Percentiles rank a stretch among this genome's conserved stretches.
Conservation (phyloP, 2,329 filamentous ascomycete species). For the Exophiala oligosperma region DNA sequence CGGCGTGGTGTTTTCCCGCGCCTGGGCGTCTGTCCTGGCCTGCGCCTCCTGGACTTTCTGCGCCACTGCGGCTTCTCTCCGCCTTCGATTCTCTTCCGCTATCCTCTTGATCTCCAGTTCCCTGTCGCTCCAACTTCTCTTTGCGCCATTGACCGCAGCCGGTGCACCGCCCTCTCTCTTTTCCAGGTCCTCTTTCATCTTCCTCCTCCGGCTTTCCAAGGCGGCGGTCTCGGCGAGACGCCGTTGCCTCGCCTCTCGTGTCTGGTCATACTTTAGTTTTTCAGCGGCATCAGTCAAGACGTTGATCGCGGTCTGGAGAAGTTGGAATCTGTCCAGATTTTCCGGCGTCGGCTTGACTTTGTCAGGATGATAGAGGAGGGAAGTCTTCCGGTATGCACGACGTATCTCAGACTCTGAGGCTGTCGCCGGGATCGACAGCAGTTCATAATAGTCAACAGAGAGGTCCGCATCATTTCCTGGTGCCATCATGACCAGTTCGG, state of each 20-base stretch:
- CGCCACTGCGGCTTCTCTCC: slow-evolving; percentile 46
- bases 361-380: slow-evolving; percentile 91
- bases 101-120: slow-evolving; percentile 55
- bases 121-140: slow-evolving; percentile 55
- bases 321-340: slow-evolving; percentile 80
- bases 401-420: slow-evolving; percentile 73
- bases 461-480: slow-evolving; percentile 58
- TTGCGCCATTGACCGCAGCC: slow-evolving; percentile 51
- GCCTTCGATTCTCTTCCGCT: slow-evolving; percentile 54
- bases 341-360: slow-evolving; percentile 70
- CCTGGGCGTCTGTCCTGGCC: slow-evolving; percentile 34
- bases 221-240: slow-evolving; percentile 70
- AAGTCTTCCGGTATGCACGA: slow-evolving; percentile 79
- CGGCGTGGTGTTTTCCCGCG: slow-evolving; percentile 13
- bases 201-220: slow-evolving; percentile 70
- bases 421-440: slow-evolving; percentile 64
- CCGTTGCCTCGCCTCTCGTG: slow-evolving; percentile 68
- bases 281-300: slow-evolving; percentile 71
- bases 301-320: slow-evolving; percentile 82
- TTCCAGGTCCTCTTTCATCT: slow-evolving; percentile 86
- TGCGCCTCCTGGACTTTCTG: slow-evolving; percentile 45
- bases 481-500: slow-evolving; percentile 37
- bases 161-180: slow-evolving; percentile 53
- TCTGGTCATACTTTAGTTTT: slow-evolving; percentile 75
- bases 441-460: slow-evolving; percentile 73